A percentile compares a stretch with the other conserved stretches of the same genome.
phyloP scores from a whole-genome alignment of 1,284 basidiomycete species.

The Apiotrichum mycotoxinovorans region DNA sequence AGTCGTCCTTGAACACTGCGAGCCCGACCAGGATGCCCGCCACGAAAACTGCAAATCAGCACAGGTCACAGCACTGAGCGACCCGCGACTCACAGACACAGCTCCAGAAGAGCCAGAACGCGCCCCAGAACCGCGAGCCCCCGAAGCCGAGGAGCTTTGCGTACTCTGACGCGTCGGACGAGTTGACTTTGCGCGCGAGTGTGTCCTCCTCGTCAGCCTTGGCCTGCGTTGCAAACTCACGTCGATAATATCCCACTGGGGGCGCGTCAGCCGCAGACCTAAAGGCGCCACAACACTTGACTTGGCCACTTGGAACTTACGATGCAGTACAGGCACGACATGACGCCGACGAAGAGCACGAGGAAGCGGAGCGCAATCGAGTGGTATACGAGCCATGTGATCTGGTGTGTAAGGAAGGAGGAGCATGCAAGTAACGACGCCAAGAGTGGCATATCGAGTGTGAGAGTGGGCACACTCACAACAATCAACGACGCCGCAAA shows the following conservation, averaged over 20 bases:
- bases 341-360: slow-evolving; percentile 91
- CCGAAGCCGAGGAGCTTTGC: slow-evolving; percentile 73
- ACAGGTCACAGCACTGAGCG: too few species aligned
- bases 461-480: too few species aligned
- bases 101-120: slow-evolving; percentile 83
- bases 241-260: slow-evolving; percentile 82
- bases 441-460: too few species aligned
- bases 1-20: slow-evolving; percentile 71
- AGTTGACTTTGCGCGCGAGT: slow-evolving; percentile 82
- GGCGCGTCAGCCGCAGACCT: slow-evolving; percentile 4
- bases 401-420: slow-evolving; percentile 17
- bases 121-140: slow-evolving; percentile 58
- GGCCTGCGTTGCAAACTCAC: slow-evolving; percentile 13
- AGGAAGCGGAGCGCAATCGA: slow-evolving; percentile 58
- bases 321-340: slow-evolving; percentile 74
- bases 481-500: slow-evolving; percentile 43
- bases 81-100: slow-evolving; percentile 55
- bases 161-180: slow-evolving; percentile 86
- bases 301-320: slow-evolving; percentile 24
- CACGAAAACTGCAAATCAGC: slow-evolving; percentile 70
- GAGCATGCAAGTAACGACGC: neutral
- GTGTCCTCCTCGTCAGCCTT: slow-evolving; percentile 57
- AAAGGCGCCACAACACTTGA: too few species aligned
- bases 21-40: slow-evolving; percentile 77
- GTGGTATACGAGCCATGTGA: slow-evolving; percentile 81